Conservation (phyloP, 2,329 filamentous ascomycete species). For the Cladosporium sp. region DNA sequence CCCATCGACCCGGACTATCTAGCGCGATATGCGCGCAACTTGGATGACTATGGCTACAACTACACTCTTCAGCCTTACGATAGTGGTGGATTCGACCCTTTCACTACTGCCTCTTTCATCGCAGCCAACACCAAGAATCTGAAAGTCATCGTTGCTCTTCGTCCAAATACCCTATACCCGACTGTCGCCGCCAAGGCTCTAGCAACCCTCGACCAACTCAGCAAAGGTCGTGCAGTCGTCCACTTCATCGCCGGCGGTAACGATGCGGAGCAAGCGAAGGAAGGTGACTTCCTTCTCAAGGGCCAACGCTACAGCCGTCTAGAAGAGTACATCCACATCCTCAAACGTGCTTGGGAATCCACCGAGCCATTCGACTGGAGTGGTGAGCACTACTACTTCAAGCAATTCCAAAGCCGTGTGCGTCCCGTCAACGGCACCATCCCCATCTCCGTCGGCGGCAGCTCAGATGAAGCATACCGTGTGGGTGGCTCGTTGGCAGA, state of each 20-base stretch:
- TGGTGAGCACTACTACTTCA: conserved; percentile 61
- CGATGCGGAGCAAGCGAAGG: conserved; percentile 60
- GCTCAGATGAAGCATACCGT: conserved; percentile 60
- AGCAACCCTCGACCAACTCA: conserved; percentile 62
- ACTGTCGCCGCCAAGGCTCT: conserved; percentile 63
- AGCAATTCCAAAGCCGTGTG: conserved; percentile 57
- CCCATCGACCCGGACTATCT: conserved; percentile 57
- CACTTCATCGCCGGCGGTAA: conserved; percentile 65
- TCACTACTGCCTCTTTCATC: conserved; percentile 61
- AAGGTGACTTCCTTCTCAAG: conserved; percentile 61
- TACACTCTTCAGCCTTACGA: conserved; percentile 63
- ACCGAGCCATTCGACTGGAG: conserved; percentile 62
- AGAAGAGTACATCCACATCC: conserved; percentile 63
- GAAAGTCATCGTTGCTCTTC: conserved; percentile 62
- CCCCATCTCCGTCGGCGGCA: conserved; percentile 60
- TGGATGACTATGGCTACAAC: conserved; percentile 63
- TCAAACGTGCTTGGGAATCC: conserved; percentile 59
- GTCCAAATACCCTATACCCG: conserved; percentile 62
- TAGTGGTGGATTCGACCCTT: conserved; percentile 57
- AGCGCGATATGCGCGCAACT: conserved; percentile 55
- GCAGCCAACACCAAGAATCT: conserved; percentile 58
- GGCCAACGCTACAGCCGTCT: conserved; percentile 58
- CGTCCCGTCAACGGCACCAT: conserved; percentile 56
- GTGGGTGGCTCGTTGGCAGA: conserved; percentile 60
- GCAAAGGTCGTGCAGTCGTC: conserved; percentile 58